A percentile compares a stretch with the other conserved stretches of the same genome.
These are phyloP conservation scores for Pseudozyma flocculosa DNA, from an alignment of 1,284 basidiomycete genomes.

Conservation along the genomic window DNA sequence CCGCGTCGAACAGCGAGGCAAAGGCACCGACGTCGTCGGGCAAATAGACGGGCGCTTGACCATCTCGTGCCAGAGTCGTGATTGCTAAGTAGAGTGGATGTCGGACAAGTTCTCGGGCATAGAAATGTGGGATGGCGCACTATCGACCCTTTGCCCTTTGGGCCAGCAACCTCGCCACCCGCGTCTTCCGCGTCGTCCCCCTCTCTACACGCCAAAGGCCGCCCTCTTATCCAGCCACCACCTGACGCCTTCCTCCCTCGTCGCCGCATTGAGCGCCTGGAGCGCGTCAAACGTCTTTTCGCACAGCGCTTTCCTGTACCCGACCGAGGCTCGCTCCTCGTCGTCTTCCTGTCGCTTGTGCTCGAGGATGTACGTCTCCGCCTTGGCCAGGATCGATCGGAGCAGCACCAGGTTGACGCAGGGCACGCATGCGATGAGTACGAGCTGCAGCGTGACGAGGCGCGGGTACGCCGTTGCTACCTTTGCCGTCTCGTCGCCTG, in stretches of 20 bases:
- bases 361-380: slow-evolving; percentile 34
- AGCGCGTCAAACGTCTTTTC: slow-evolving; percentile 45
- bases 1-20: too few species aligned
- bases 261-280: slow-evolving; percentile 48
- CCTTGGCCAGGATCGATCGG: slow-evolving; percentile 41
- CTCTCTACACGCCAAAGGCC: slow-evolving; percentile 43
- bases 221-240: slow-evolving; percentile 54
- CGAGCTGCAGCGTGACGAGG: slow-evolving; percentile 22
- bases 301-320: slow-evolving; percentile 14
- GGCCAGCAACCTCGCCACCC: too few species aligned
- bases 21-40: too few species aligned
- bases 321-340: too few species aligned
- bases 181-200: too few species aligned
- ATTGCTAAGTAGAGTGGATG: too few species aligned
- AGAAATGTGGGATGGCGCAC: too few species aligned
- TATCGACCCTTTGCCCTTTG: too few species aligned
- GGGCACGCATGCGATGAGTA: slow-evolving; percentile 40
- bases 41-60: too few species aligned
- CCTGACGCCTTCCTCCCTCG: slow-evolving; percentile 48
- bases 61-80: too few species aligned
- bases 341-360: slow-evolving; percentile 9
- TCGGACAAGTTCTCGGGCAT: too few species aligned
- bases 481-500: not conserved
- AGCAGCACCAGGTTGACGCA: slow-evolving; percentile 53
- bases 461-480: slow-evolving; percentile 11